Conservation (phyloP, 805 yeast species). For the Monosporozyma siamensis region DNA sequence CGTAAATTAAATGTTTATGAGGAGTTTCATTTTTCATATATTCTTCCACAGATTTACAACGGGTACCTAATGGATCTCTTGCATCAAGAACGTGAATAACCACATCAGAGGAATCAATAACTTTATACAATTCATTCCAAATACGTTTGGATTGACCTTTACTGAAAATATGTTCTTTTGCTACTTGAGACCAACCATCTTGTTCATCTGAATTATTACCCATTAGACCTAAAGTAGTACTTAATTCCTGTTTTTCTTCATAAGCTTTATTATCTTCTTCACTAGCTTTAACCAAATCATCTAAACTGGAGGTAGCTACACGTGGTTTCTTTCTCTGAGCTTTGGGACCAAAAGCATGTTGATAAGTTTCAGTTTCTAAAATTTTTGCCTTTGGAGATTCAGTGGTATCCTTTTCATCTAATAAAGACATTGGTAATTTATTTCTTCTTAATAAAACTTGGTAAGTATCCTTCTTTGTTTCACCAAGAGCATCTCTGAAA, state of each 20-base stretch:
- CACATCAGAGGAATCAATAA: slow-evolving; percentile 94
- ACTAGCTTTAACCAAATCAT: slow-evolving; percentile 60
- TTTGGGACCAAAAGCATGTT: slow-evolving; percentile 85
- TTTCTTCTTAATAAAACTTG: slow-evolving; percentile 82
- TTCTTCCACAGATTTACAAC: slow-evolving; percentile 88
- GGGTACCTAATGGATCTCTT: slow-evolving; percentile 92
- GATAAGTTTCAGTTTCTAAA: slow-evolving; percentile 79
- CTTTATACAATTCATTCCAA: slow-evolving; percentile 96
- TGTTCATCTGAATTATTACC: slow-evolving; percentile 49
- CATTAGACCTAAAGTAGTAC: slow-evolving; percentile 72
- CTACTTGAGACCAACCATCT: slow-evolving; percentile 82
- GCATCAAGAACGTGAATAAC: slow-evolving; percentile 96
- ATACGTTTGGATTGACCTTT: slow-evolving; percentile 98
- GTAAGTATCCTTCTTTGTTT: slow-evolving; percentile 69
- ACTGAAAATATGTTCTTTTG: slow-evolving; percentile 89
- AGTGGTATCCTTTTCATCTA: slow-evolving; percentile 74
- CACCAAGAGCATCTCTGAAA: slow-evolving; percentile 90
- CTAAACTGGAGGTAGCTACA: slow-evolving; percentile 64
- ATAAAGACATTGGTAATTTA: slow-evolving; percentile 88
- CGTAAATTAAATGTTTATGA: slow-evolving; percentile 91
- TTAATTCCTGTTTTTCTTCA: slow-evolving; percentile 69
- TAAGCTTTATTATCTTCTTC: slow-evolving; percentile 47
- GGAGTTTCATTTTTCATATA: slow-evolving; percentile 90
- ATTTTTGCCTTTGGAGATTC: slow-evolving; percentile 74
- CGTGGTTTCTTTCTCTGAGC: slow-evolving; percentile 89